phyloP scores from a whole-genome alignment of 345 rosid species.

The Gossypium thurberi region DNA sequence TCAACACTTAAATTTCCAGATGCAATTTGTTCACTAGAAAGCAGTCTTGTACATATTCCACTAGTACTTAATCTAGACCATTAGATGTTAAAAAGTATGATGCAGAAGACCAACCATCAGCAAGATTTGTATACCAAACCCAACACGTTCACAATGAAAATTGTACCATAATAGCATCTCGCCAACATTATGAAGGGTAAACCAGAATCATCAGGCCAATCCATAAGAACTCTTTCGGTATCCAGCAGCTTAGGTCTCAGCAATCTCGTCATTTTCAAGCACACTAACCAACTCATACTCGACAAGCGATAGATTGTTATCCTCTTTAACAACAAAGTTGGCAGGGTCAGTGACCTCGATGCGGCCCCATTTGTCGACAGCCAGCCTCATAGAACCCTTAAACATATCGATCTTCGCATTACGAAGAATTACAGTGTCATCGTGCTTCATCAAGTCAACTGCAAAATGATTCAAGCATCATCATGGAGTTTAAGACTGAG shows the following conservation, averaged over 20 bases:
- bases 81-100: conserved; percentile 4
- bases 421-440: conserved; percentile 35
- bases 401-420: conserved; percentile 58
- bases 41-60: conserved; percentile 5
- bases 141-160: background rate
- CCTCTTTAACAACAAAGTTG: conserved; percentile 33
- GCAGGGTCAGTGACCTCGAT: conserved; percentile 34
- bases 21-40: background rate
- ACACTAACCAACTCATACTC: conserved; percentile 54
- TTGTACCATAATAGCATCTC: conserved; percentile 6
- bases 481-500: background rate
- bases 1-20: conserved; percentile 14
- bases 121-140: conserved; percentile 14
- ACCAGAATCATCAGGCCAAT: background rate
- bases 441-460: conserved; percentile 48
- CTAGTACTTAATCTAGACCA: conserved; percentile 2
- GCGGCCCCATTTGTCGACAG: conserved; percentile 60
- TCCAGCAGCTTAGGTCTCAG: background rate
- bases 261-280: conserved; percentile 26
- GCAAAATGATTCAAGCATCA: conserved; percentile 13
- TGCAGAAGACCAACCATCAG: background rate
- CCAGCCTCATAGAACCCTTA: conserved; percentile 53
- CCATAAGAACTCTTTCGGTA: background rate
- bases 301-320: conserved; percentile 41
- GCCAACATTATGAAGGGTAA: background rate